phyloP scores from a whole-genome alignment of 2,329 filamentous ascomycete genomes.

The Didymellaceae sp. region DNA sequence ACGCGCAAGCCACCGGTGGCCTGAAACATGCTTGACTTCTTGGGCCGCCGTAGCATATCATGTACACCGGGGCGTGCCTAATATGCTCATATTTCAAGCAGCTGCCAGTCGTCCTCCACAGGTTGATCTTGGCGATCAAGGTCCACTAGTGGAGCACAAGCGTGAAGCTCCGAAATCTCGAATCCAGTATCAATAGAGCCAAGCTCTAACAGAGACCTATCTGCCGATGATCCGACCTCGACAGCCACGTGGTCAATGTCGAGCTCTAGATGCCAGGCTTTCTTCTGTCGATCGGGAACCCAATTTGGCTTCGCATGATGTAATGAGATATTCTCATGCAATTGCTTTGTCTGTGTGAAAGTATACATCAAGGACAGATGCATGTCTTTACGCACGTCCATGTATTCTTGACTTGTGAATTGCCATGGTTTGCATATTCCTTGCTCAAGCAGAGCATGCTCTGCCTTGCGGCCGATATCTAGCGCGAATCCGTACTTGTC shows the following conservation, averaged over 20 bases:
- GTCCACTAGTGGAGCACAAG: not conserved
- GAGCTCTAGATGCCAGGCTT: slow-evolving; percentile 23
- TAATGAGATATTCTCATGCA: not conserved
- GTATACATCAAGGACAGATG: not conserved
- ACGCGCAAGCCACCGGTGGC: too few relatives aligned
- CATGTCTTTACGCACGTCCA: not conserved
- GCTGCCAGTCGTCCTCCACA: slow-evolving; percentile 10
- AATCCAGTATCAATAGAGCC: slow-evolving; percentile 1
- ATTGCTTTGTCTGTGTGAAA: not conserved
- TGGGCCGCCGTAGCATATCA: too few relatives aligned
- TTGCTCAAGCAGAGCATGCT: not conserved
- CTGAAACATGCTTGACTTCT: too few relatives aligned
- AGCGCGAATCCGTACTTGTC: slow-evolving; percentile 3
- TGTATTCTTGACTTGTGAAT: not conserved
- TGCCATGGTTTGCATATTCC: slow-evolving; percentile 8
- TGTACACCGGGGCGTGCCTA: not conserved
- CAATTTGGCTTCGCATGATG: slow-evolving; percentile 5
- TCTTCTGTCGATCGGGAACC: slow-evolving; percentile 1
- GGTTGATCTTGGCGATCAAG: not conserved
- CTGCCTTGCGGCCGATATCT: not conserved
- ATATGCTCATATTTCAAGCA: not conserved
- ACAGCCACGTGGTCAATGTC: slow-evolving; percentile 14
- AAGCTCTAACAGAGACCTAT: slow-evolving; percentile 7
- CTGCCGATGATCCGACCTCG: not conserved
- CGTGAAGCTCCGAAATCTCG: slow-evolving; percentile 8